A percentile compares a stretch with the other conserved stretches of the same genome.
phyloP scores from a whole-genome alignment of 192 early-diverging fungal genomes.

The Mortierella alpina region DNA sequence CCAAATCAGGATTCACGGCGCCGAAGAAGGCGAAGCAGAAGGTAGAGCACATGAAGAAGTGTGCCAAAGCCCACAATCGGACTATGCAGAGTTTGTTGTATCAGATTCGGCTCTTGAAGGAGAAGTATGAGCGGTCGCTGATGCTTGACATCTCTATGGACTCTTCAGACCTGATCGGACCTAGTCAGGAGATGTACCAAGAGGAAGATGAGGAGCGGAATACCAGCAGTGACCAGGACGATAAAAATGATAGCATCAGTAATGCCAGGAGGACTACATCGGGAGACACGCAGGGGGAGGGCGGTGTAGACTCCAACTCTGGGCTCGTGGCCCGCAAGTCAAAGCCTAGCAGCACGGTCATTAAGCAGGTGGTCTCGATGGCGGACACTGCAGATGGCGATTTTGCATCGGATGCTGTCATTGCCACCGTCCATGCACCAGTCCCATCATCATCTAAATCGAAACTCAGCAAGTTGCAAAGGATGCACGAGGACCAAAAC shows the following conservation, averaged over 20 bases:
- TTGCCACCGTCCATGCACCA: conserved; percentile 26
- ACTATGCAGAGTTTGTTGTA: conserved; percentile 34
- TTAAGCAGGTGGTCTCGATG: conserved; percentile 29
- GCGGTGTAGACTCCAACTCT: neutral
- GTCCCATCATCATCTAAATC: neutral
- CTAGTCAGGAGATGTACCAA: conserved; percentile 8
- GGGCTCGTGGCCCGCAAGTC: neutral
- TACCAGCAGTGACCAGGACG: neutral
- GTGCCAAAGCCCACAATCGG: conserved; percentile 26
- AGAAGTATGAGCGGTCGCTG: conserved; percentile 33
- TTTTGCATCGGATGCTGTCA: conserved; percentile 42
- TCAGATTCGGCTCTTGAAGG: conserved; percentile 37
- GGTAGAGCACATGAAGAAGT: conserved; percentile 40
- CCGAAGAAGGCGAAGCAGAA: conserved; percentile 28
- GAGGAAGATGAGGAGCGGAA: neutral
- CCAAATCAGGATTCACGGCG: neutral
- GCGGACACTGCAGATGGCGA: conserved; percentile 27
- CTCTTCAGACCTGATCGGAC: neutral
- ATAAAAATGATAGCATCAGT: neutral
- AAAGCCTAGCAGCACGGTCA: conserved; percentile 2
- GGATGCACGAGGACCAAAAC: conserved; percentile 33
- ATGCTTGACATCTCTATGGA: conserved; percentile 10
- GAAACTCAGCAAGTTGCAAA: conserved; percentile 7
- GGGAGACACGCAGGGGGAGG: too few relatives aligned
- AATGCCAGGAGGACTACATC: too few relatives aligned